Evolutionary conservation across 148 eudicot genomes (phyloP), one percentile per base, ranked within the genome.

Genomic region (Fallopia convolvulus): DNA sequence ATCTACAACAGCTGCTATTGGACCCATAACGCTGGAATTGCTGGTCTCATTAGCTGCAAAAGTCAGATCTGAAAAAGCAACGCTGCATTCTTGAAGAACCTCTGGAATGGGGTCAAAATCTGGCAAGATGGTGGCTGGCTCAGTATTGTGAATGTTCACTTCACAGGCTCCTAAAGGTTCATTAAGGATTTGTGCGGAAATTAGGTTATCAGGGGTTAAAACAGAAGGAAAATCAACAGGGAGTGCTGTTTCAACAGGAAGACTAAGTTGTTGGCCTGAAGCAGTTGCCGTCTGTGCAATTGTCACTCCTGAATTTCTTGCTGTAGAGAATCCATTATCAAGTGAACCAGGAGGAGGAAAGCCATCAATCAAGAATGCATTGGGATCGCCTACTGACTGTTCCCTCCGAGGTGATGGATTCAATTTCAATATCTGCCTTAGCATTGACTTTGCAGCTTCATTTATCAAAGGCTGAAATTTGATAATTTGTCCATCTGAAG

Each of bases 381-480:
- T 84, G 61, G 85, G 70, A 75, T 83, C 82, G 36, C 74, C 90
- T 12, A 81, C 50, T 6, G 84, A 77, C 10, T 88, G 84, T 39
- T 92, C 93, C 74, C 83, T 73, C 78, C 86, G 80, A 66, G 80
- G 79, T 72, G 94, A 82, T 75, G 82, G 56, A 81, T 86, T 77
- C 58, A 90, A 77, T 76, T 89, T 89, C 77, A 86, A 81, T 73
- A 92, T 89, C 70, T 90, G 89, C 9, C 82, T 78, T 65, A 90
- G 84, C 92, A 90, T 87, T 74, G 92, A 80, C 77, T 86, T 89
- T 17, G 91, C 97, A 72, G 97, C 94, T 81, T 92, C 91, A 77
- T 92, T 89, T 83, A 92, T 89, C 76, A 89, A 73, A 20, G 95
- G 95, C 83, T 90, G 97, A 81, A 86, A 88, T 77, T 88, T 89